Evolutionary conservation across 345 rosid genomes (phyloP).

Genomic region (Acer yangbiense): DNA sequence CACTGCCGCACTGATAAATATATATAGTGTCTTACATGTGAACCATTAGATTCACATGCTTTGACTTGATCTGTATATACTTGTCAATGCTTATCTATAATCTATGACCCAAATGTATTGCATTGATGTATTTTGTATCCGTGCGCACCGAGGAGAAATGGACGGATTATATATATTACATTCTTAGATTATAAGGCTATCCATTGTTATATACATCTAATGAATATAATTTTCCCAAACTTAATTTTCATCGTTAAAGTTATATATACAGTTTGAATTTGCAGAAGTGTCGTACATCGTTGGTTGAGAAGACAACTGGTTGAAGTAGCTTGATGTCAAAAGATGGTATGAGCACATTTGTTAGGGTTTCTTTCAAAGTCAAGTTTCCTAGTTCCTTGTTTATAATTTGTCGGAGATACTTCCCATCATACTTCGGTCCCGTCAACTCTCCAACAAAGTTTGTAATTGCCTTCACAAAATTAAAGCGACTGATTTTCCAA

Average conservation of each 20-base stretch:
- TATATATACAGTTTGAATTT: not conserved
- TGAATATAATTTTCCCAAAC: not conserved
- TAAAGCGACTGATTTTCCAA: not conserved
- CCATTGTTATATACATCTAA: too few relatives aligned
- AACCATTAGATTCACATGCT: too few relatives aligned
- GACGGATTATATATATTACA: too few relatives aligned
- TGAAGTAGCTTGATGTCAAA: constrained; percentile 23
- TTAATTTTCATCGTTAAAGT: not conserved
- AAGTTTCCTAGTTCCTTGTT: constrained; percentile 2
- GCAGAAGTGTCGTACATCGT: not conserved
- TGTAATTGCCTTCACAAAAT: constrained; percentile 1
- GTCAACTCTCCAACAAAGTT: not conserved
- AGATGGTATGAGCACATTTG: constrained; percentile 12
- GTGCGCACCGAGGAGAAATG: too few relatives aligned
- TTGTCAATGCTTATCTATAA: too few relatives aligned
- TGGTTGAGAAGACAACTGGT: constrained; percentile 12
- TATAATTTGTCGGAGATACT: not conserved
- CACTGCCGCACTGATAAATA: too few relatives aligned
- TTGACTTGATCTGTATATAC: too few relatives aligned
- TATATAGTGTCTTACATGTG: too few relatives aligned
- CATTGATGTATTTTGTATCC: too few relatives aligned
- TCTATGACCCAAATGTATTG: too few relatives aligned
- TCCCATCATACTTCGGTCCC: constrained; percentile 31
- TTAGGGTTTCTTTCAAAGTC: constrained; percentile 13
- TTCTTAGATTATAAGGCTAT: too few relatives aligned